Conservation (phyloP, 2,329 filamentous ascomycete species). For the Botrytis galanthina region DNA sequence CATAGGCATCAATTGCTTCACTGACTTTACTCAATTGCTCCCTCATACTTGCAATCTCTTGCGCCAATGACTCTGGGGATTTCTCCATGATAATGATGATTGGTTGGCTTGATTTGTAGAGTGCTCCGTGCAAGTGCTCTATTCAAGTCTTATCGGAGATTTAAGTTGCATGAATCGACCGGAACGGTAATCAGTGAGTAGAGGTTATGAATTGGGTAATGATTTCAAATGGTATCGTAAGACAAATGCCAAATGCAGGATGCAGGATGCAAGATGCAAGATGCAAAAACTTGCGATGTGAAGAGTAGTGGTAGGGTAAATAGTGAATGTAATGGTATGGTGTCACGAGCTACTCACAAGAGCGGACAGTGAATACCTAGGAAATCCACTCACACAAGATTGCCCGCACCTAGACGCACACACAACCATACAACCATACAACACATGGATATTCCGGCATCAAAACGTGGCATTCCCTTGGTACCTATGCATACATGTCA, state of each 20-base stretch:
- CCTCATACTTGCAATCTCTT: constrained; percentile 15
- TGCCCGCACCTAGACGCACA: background rate
- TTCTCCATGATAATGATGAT: background rate
- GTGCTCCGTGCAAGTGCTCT: background rate
- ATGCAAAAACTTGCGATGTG: background rate
- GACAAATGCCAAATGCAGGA: background rate
- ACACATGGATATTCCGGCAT: background rate
- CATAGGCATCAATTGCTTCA: constrained; percentile 9
- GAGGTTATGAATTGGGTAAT: background rate
- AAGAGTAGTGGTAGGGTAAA: background rate
- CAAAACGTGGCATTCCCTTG: background rate
- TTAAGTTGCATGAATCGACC: background rate
- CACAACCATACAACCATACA: background rate
- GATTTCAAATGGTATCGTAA: background rate
- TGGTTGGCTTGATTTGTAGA: background rate
- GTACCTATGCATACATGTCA: background rate
- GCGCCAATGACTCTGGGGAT: constrained; percentile 3
- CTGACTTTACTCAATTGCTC: constrained; percentile 13
- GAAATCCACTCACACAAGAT: background rate
- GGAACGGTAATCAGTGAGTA: background rate
- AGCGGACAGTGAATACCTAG: background rate
- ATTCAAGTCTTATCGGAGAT: background rate
- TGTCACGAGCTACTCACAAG: background rate
- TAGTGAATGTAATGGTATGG: background rate
- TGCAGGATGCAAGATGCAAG: background rate